These are phyloP conservation scores for Fusarium citri DNA, from an alignment of 2,329 filamentous ascomycete species.

Conservation along the genomic window DNA sequence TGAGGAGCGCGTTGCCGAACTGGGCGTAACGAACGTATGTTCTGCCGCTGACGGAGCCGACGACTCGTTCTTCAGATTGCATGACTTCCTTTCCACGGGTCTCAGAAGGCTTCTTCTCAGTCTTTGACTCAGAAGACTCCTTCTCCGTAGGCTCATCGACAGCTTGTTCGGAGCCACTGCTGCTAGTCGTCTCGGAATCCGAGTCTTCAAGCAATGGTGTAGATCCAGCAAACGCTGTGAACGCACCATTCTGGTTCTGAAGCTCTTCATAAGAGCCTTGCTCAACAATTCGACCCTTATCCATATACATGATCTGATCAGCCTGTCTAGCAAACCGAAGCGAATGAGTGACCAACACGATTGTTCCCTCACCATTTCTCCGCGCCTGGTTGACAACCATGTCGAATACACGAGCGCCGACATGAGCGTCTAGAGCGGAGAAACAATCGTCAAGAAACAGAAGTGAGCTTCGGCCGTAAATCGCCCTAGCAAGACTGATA, in stretches of 20 bases:
- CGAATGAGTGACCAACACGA: conserved; percentile 20
- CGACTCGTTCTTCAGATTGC: conserved; percentile 25
- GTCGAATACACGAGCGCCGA: conserved; percentile 23
- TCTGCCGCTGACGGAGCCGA: conserved; percentile 23
- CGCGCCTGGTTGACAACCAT: conserved; percentile 22
- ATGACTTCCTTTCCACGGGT: conserved; percentile 26
- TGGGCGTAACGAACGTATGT: conserved; percentile 28
- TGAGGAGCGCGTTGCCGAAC: conserved; percentile 24
- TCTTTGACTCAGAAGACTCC: rapidly evolving
- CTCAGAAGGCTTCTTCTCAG: not conserved
- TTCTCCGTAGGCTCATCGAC: rapidly evolving
- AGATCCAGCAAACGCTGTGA: conserved; percentile 6
- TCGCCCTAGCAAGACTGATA: conserved; percentile 26
- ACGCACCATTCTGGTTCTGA: not conserved
- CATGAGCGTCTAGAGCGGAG: conserved; percentile 24
- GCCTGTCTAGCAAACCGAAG: conserved; percentile 26
- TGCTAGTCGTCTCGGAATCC: not conserved
- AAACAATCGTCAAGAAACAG: conserved; percentile 31
- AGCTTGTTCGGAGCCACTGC: not conserved
- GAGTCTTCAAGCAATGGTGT: not conserved
- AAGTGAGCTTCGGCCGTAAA: conserved; percentile 17
- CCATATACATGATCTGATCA: conserved; percentile 25
- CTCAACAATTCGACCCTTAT: conserved; percentile 3
- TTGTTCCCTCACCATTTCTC: not conserved
- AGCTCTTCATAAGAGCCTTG: conserved; percentile 19